Conservation (phyloP, 1,284 basidiomycete species). For the Papiliotrema flavescens region DNA sequence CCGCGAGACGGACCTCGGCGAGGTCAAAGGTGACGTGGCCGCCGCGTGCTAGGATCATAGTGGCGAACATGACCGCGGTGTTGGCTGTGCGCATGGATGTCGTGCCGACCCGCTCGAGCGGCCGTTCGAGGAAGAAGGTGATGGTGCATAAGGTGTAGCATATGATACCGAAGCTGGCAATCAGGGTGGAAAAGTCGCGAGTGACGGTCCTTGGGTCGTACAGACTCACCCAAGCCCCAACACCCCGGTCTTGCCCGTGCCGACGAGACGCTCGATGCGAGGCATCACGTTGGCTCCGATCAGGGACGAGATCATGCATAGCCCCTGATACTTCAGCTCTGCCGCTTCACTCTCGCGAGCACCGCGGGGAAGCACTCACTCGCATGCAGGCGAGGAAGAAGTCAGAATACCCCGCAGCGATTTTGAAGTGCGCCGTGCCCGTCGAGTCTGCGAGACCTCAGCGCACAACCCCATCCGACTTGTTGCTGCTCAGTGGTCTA, state of each 20-base stretch:
- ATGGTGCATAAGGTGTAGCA: neutral
- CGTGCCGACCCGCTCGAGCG: neutral
- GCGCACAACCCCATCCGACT: too few relatives aligned
- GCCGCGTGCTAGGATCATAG: neutral
- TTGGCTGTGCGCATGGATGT: neutral
- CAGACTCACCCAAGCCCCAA: neutral
- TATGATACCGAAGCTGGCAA: neutral
- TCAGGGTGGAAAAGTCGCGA: neutral
- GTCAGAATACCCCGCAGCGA: neutral
- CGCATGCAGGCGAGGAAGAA: neutral
- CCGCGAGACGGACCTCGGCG: neutral
- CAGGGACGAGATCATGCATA: neutral
- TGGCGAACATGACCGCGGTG: neutral
- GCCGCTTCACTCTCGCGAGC: neutral
- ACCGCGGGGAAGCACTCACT: neutral
- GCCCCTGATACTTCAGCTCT: neutral
- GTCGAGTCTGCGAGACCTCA: neutral
- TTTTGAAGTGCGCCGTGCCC: conserved; percentile 2
- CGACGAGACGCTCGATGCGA: neutral
- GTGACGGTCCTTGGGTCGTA: neutral
- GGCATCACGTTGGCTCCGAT: neutral
- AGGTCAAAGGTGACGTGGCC: neutral
- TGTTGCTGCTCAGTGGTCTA: too few relatives aligned
- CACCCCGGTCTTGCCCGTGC: neutral
- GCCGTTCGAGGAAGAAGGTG: neutral